Evolutionary conservation across 176 grass and related monocot species (phyloP), one percentile per base, ranked within the genome.

Genomic region (Eleusine coracana): DNA sequence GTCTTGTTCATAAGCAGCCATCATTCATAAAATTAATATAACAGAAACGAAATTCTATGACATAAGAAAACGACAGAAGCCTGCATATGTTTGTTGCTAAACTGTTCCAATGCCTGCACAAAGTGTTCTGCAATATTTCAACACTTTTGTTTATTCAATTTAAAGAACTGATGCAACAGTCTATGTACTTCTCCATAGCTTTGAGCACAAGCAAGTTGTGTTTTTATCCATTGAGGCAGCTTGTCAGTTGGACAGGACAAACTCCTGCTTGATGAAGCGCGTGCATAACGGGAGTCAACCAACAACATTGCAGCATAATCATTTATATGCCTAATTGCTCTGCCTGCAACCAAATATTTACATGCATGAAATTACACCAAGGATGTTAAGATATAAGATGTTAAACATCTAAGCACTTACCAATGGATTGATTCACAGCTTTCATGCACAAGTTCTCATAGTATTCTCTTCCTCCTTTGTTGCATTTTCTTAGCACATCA

Each of bases 391-490:
- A 69, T 6, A 46, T 37, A 51, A 63, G 27, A 17, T 76, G 45
- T 41, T 12, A 78, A 73, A 77, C 38, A 58, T 76, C 61, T 51
- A 71, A 66, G 60, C 27, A 77, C 65, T 58, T 93, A 98, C 96
- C 96, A 31, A 98, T 98, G 28, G 92, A 98, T 80, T 98, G 96
- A 78, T 98, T 98, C 27, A 98, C 96, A 69, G 96, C 96, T 80
- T 98, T 98, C 96, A 98, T 95, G 90, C 96, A 98, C 51, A 95
- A 84, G 44, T 98, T 98, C 76, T 98, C 96, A 84, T 95, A 95
- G 80, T 95, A 98, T 54, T 98, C 96, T 78, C 87, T 87, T 36
- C 92, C 96, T 85, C 72, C 90, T 75, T 82, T 92, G 23, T 40
- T 84, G 73, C 96, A 95, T 49, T 84, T 94, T 49, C 83, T 89